Base-by-base conservation (phyloP, 2,329 filamentous ascomycete genomes). In the Hypoxylon sp. region DNA sequence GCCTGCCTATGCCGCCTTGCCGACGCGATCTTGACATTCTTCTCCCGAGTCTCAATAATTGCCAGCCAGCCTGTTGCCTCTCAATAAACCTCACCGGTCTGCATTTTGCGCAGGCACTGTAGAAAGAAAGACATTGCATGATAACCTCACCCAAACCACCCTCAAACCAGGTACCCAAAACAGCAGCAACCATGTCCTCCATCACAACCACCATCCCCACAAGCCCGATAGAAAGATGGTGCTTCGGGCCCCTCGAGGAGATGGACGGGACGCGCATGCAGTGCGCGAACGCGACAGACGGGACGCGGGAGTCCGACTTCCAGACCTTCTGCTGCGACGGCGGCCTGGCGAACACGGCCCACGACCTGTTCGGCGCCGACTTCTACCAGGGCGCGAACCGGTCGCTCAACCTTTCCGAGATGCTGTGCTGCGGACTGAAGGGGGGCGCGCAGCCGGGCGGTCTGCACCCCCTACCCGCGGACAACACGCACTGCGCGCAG, bases 291-390 rank as follows among this genome's bases (percentile, higher is more conserved):
- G 26, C 15, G 4, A 45, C 32, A 21, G 12, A 17, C 12, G 55
- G 44, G 25, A 30, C n/a, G n/a, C 13, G 38, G 7, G 9, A 40
- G 11, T 23, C 43, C 26, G 52, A 56, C 40, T 59, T 47, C 45
- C 44, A 59, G 55, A 55, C 55, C 13, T 56, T 59, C 52, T 59
- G 55, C 44, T 59, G 55, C 48, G 15, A 59, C 37, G 55, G 55
- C 25, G 36, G 37, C 15, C 53, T 59, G 44, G 32, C 51, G 31
- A 46, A 56, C 17, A 12, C 29, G 5, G 44, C 5, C 9, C 40
- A 37, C 41, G 42, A 53, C 41, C 35, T 53, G 13, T 55, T 51
- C 46, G 25, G 21, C 7, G 20, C 23, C 7, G 29, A 20, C 21
- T 20, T 19, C 35, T 41, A 16, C 19, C 15, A 25, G n/a, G 19